Evolutionary conservation across 2,329 filamentous ascomycete genomes (phyloP).

Genomic region (Dactylellina drechsleri): DNA sequence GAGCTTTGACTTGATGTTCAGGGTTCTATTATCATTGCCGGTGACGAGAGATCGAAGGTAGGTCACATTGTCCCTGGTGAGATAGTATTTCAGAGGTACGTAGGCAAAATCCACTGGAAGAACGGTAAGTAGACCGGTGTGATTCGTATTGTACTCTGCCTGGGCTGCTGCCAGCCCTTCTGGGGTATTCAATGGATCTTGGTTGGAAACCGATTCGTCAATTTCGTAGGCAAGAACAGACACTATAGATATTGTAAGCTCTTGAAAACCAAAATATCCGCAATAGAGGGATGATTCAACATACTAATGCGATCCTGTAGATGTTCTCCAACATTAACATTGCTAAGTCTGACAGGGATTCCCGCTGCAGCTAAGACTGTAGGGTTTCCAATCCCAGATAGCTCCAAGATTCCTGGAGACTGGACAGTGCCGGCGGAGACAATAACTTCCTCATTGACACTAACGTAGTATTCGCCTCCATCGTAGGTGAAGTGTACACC

Average conservation of each 20-base stretch:
- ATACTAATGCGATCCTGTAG: constrained; percentile 64
- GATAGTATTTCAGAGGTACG: constrained; percentile 60
- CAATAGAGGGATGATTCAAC: constrained; percentile 14
- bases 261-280: background rate
- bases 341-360: constrained; percentile 63
- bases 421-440: constrained; percentile 70
- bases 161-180: constrained; percentile 59
- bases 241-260: constrained; percentile 60
- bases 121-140: constrained; percentile 62
- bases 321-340: constrained; percentile 65
- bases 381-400: constrained; percentile 70
- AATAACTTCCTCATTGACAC: constrained; percentile 67
- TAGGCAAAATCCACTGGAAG: constrained; percentile 64
- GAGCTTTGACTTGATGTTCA: constrained; percentile 60
- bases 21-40: constrained; percentile 46
- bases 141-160: constrained; percentile 58
- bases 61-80: constrained; percentile 10
- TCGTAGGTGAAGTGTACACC: constrained; percentile 64
- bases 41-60: constrained; percentile 8
- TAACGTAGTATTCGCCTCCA: constrained; percentile 56
- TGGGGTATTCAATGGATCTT: constrained; percentile 62
- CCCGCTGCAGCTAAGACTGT: constrained; percentile 63
- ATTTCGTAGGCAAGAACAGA: constrained; percentile 64
- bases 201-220: constrained; percentile 62
- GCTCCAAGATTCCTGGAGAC: constrained; percentile 70